Base-by-base conservation (phyloP, 257 asterid species). In the Leonotis leonurus region DNA sequence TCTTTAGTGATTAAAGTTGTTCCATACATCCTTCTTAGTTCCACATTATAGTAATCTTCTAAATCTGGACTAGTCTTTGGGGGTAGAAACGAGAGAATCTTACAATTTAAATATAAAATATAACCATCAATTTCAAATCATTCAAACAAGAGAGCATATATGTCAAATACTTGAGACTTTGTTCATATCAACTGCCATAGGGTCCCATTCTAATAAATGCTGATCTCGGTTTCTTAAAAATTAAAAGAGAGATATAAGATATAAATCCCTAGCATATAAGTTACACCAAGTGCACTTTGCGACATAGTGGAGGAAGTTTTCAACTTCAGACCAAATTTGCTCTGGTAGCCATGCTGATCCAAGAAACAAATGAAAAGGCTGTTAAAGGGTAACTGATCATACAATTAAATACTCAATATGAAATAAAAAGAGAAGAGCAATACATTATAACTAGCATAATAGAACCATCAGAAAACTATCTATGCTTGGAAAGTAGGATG, bases 291-390 rank as follows among this genome's bases (percentile, higher is more conserved):
- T 24, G 68, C 69, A 62, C 60, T 41, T 59, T 62, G 60, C 56
- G 22, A 61, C 60, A 60, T 67, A 49, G 18, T n/a, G 56, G 55
- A 62, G 39, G 32, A 71, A 53, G 48, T 48, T 45, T 59, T 27
- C 70, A 72, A 59, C 63, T 65, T 64, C 66, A 63, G 68, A 53
- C 55, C 60, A 70, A 51, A 71, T 33, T 60, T 57, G 36, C 59
- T 52, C 73, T 71, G 61, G 73, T 60, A 62, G 69, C 65, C 62
- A 64, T 26, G 66, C 79, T 59, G 71, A 64, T 64, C 73, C 71
- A 68, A 35, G 67, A 60, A 59, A 60, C 46, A 75, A 35, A 69
- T 30, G 35, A 68, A 58, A 40, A 48, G 59, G 63, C 77, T 44
- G 69, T 59, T 56, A 59, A 52, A 61, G 26, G 55, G 29, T 65